phyloP scores from a whole-genome alignment of 345 rosid genomes.

The Eucalyptus polybractea region DNA sequence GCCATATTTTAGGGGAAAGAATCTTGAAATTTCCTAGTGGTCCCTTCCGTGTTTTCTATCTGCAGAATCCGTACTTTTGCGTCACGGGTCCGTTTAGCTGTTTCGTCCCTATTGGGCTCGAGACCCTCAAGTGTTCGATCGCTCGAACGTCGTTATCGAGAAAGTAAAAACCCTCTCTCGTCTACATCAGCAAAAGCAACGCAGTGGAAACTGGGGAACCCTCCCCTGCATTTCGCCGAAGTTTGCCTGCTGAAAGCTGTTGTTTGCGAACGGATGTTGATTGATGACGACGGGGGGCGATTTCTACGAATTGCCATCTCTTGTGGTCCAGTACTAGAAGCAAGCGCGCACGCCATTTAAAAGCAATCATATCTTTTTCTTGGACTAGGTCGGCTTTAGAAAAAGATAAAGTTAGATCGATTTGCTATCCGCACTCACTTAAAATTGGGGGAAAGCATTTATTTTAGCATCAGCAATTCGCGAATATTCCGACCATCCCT shows the following conservation, averaged over 20 bases:
- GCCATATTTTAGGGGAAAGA: neutral
- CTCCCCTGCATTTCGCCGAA: neutral
- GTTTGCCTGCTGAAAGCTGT: neutral
- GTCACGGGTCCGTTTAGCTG: neutral
- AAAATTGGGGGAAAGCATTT: neutral
- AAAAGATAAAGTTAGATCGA: neutral
- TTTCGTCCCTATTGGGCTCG: neutral
- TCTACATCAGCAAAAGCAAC: neutral
- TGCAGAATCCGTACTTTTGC: neutral
- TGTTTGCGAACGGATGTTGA: neutral
- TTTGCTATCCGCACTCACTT: neutral
- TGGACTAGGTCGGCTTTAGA: neutral
- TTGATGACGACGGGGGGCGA: neutral
- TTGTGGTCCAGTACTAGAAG: neutral
- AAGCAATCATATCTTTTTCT: neutral
- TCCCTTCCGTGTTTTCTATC: neutral
- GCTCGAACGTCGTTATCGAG: neutral
- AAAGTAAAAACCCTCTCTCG: neutral
- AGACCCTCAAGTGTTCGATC: neutral
- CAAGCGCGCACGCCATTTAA: fast-evolving
- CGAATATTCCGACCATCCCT: neutral
- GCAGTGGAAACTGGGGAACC: neutral
- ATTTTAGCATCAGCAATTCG: neutral
- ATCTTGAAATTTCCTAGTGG: neutral
- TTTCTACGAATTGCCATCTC: neutral